Evolutionary conservation across 2,329 filamentous ascomycete species (phyloP), one percentile per base, ranked within the genome.

Genomic region (Mycosphaerella sp.): DNA sequence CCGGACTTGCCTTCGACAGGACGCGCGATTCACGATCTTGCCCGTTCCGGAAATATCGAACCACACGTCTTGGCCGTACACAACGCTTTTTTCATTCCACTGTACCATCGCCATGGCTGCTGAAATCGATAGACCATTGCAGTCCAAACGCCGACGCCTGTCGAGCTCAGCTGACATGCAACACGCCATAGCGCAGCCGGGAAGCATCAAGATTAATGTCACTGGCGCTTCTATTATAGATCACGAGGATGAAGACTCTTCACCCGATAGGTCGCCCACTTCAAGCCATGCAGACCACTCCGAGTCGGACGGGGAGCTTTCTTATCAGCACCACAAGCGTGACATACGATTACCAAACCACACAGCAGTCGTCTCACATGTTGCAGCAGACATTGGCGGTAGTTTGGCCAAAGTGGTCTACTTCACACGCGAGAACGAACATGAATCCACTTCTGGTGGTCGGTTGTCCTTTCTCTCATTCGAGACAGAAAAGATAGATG

Each of bases 331-430:
- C 68, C 88, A 94, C 68, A 89, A 87, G 51, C 89, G 88, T 66
- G 93, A 96, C 67, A 98, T 98, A 62, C 80, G 93, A n/a, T 75
- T 98, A 53, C 93, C 93, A 25, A 93, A 97, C 70, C 93, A 98
- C 71, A 95, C 88, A 10, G 86, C 87, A 9, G 84, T 95, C 7
- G 91, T 98, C 60, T 96, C 89, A 74, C 93, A 98, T 75, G 88
- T 98, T 62, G 93, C 93, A 47, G 85, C 96, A 54, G 93, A 98
- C 87, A 97, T 98, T 69, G 93, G 93, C 59, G 93, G 93, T 60
- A 95, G 90, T 13, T 77, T 98, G 30, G 90, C 89, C 59, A 98
- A 98, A 73, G 81, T 98, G 41, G 93, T 98, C 54, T 98, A 96
- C 75, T 97, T 97, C 67, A 93, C 90, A 14, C 86, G 88, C 59